These are phyloP conservation scores for Gigaspora rosea DNA, from an alignment of 192 early-diverging fungal genomes.

Conservation along the genomic window DNA sequence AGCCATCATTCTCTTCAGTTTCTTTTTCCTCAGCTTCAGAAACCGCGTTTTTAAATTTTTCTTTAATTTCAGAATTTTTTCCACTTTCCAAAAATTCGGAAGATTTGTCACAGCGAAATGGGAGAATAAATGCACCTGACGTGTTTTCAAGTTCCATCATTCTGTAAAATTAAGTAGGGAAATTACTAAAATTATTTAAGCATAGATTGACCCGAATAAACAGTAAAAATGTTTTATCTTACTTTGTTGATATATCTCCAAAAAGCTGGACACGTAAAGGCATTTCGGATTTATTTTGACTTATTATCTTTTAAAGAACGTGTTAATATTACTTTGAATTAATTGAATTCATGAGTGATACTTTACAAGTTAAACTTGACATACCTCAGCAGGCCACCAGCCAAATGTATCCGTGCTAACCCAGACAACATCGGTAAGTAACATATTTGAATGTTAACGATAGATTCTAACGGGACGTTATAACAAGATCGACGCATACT, in stretches of 20 bases:
- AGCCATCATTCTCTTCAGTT: conserved; percentile 17
- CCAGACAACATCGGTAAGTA: background rate
- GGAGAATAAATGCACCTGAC: background rate
- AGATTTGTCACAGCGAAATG: background rate
- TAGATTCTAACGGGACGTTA: too few species aligned
- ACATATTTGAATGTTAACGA: background rate
- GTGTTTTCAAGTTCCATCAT: background rate
- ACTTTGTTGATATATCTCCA: background rate
- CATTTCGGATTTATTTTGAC: conserved; percentile 1
- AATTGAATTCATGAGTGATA: background rate
- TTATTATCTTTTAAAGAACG: conserved; percentile 16
- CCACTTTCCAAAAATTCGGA: background rate
- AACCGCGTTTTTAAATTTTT: background rate
- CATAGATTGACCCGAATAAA: background rate
- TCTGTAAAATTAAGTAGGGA: background rate
- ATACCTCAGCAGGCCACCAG: conserved; percentile 24
- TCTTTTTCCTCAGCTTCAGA: background rate
- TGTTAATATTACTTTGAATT: background rate
- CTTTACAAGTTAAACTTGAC: background rate
- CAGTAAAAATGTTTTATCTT: background rate
- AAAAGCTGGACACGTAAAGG: background rate
- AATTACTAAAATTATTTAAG: background rate
- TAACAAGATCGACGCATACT: too few species aligned
- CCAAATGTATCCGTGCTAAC: background rate
- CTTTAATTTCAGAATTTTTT: background rate